phyloP scores from a whole-genome alignment of 768 basidiomycete genomes.

The Boletales sp. region DNA sequence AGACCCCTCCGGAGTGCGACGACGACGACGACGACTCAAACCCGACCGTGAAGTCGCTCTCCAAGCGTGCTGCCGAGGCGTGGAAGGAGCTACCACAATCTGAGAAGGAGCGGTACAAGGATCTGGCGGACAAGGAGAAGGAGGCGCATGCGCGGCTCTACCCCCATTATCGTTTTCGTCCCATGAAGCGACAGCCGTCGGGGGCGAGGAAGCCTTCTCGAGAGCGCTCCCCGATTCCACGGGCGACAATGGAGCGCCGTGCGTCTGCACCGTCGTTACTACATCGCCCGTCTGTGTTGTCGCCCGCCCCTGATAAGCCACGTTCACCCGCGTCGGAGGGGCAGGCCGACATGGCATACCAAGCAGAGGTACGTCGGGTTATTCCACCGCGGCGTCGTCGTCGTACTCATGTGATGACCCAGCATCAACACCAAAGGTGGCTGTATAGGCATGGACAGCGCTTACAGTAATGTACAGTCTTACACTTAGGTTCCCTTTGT shows the following conservation, averaged over 20 bases:
- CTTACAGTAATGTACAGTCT: too few species aligned
- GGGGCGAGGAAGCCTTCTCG: conserved; percentile 13
- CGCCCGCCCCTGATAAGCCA: conserved; percentile 1
- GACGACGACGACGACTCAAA: conserved; percentile 22
- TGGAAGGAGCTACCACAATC: conserved; percentile 58
- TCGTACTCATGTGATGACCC: too few species aligned
- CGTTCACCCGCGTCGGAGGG: conserved; percentile 4
- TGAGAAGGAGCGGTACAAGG: conserved; percentile 48
- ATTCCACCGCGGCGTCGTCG: too few species aligned
- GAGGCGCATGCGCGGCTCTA: conserved; percentile 53
- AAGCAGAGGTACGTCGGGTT: too few species aligned
- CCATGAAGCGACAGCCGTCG: conserved; percentile 39
- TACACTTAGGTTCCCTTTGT: too few species aligned
- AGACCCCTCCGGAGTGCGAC: conserved; percentile 33
- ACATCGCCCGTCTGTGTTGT: conserved; percentile 16
- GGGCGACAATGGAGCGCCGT: conserved; percentile 4
- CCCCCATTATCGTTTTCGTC: conserved; percentile 64
- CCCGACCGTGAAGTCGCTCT: conserved; percentile 51
- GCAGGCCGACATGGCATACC: not conserved
- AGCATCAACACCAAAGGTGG: too few species aligned
- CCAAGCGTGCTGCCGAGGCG: conserved; percentile 72
- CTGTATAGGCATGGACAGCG: too few species aligned
- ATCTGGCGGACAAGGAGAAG: conserved; percentile 53
- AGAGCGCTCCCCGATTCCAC: conserved; percentile 10
- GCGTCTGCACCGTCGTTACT: not conserved